Evolutionary conservation across 177 flowering plant species (phyloP), one percentile per base, ranked within the genome.

Genomic region (Tripterygium wilfordii): DNA sequence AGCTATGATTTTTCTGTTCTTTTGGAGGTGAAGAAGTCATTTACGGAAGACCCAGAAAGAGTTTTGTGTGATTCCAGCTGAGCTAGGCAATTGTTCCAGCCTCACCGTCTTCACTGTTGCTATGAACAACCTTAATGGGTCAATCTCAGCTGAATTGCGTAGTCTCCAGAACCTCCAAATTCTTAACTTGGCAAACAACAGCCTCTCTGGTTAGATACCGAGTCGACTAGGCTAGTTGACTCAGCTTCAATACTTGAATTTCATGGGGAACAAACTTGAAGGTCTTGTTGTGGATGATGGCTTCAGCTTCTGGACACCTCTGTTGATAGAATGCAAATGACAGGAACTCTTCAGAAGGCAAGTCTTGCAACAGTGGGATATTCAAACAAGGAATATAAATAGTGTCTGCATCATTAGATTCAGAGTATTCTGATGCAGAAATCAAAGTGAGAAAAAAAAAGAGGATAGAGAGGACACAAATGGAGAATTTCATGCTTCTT

Each of bases 181-280:
- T 22, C 66, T 92, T 1, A 92, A 89, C 65, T 64, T 92, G n/a
- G 88, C 74, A 19, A 84, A 83, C 61, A 92, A 92, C 24, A 61
- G 71, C 18, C 70, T 92, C 2, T 67, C 88, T 0, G 96, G 95
- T 1, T 60, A 59, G 38, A 78, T 92, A 48, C 97, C 97, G 18
- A 44, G 45, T n/a, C 53, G 62, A 49, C 69, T 92, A 24, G 85
- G 90, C 12, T 77, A 59, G 9, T 13, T 85, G 74, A 66, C 55
- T 47, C 74, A 84, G 48, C 88, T 89, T 23, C 60, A 29, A 9
- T 92, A 89, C 41, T 58, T 92, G 45, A 92, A 87, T 41, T 61
- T 89, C 28, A 48, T 76, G 74, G 95, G 78, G 8, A 92, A 89
- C 62, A 67, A 54, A 51, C 84, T 92, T 17, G 63, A 67, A n/a